A percentile compares a stretch with the other conserved stretches of the same genome.
These are phyloP conservation scores for Russula sp. DNA, from an alignment of 768 basidiomycete genomes.

Conservation along the genomic window DNA sequence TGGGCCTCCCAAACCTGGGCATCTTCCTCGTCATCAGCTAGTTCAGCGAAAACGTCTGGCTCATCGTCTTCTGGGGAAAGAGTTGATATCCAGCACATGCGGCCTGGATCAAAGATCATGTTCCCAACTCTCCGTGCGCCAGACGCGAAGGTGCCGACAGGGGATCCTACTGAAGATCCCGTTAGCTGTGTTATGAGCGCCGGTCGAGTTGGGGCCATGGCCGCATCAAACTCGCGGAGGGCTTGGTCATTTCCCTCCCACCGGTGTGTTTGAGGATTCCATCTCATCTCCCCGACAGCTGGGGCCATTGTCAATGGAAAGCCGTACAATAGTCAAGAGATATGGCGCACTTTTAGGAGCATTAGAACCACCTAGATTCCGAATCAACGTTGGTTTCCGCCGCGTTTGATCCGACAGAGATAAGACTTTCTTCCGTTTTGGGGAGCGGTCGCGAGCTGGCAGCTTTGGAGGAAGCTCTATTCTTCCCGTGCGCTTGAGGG, in stretches of 20 bases:
- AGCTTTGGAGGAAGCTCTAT: conserved; percentile 48
- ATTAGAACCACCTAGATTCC: conserved; percentile 63
- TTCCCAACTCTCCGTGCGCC: conserved; percentile 91
- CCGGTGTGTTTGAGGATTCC: conserved; percentile 83
- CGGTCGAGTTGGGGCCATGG: conserved; percentile 78
- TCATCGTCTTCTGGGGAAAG: conserved; percentile 86
- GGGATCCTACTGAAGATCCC: conserved; percentile 80
- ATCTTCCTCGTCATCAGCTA: conserved; percentile 88
- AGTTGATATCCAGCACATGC: conserved; percentile 94
- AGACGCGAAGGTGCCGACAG: conserved; percentile 63
- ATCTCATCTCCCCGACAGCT: conserved; percentile 97
- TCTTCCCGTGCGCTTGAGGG: conserved; percentile 50
- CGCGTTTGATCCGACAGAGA: conserved; percentile 45
- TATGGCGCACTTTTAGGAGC: conserved; percentile 63
- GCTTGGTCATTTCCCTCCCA: conserved; percentile 98
- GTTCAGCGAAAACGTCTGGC: conserved; percentile 90
- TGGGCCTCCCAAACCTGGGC: conserved; percentile 64
- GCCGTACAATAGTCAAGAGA: conserved; percentile 17
- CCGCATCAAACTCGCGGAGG: conserved; percentile 83
- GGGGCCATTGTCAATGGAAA: conserved; percentile 12
- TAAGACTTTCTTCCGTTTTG: conserved; percentile 48
- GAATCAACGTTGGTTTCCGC: conserved; percentile 83
- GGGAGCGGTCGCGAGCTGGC: conserved; percentile 25
- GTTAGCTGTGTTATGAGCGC: conserved; percentile 94
- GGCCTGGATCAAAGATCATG: conserved; percentile 94